A percentile compares a stretch with the other conserved stretches of the same genome.
Conservation (phyloP, 2,329 filamentous ascomycete genomes). For the Magnaporthiopsis incrustans region DNA sequence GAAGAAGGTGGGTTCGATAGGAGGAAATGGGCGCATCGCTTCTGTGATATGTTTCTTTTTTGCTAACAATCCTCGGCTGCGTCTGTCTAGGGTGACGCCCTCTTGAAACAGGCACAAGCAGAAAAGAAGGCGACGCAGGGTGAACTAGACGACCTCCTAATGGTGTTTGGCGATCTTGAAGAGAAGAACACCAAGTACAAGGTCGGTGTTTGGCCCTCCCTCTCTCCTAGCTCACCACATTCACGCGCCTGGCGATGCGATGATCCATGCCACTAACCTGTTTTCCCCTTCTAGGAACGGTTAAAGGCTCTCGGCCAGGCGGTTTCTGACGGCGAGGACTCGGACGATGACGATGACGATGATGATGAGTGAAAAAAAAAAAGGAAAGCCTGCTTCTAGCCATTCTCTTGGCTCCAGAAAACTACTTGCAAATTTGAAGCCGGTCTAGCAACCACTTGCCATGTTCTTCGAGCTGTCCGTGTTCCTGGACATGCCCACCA, state of each 20-base stretch:
- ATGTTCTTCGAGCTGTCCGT: not conserved
- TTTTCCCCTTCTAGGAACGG: conserved; percentile 36
- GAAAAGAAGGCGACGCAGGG: conserved; percentile 57
- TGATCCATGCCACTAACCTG: conserved; percentile 4
- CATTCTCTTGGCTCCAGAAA: not conserved
- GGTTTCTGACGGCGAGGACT: conserved; percentile 70
- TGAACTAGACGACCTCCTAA: conserved; percentile 72
- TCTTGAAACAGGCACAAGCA: conserved; percentile 44
- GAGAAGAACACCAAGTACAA: conserved; percentile 71
- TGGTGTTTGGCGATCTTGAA: conserved; percentile 74
- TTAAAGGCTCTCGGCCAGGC: conserved; percentile 59
- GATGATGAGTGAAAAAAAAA: conserved; percentile 34
- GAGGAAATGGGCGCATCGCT: not conserved
- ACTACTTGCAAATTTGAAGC: not conserved
- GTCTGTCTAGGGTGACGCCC: conserved; percentile 21
- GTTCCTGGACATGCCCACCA: not conserved
- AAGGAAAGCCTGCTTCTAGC: not conserved
- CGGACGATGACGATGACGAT: conserved; percentile 32
- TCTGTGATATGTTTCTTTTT: not conserved
- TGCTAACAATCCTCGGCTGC: not conserved
- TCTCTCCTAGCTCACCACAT: not conserved
- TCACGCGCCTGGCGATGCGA: not conserved
- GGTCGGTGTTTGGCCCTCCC: conserved; percentile 35
- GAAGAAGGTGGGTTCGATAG: conserved; percentile 14
- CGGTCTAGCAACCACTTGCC: not conserved